phyloP scores from a whole-genome alignment of 768 basidiomycete species.

The Polyporus arcularius region DNA sequence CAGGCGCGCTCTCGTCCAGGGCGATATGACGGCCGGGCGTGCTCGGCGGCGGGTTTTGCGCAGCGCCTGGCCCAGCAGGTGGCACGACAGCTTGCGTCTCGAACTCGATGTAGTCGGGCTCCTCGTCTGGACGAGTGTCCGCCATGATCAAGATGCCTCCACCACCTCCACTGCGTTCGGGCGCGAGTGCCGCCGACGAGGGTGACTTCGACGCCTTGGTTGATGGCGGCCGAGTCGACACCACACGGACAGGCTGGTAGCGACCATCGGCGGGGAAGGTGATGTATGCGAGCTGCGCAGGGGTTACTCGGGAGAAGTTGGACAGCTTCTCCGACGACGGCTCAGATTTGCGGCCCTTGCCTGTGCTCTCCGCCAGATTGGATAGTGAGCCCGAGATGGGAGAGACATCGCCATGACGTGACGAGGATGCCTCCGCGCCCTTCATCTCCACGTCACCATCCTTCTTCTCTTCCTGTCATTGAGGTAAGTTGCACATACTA shows the following conservation, averaged over 20 bases:
- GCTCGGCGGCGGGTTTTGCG: constrained; percentile 27
- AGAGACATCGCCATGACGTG: constrained; percentile 50
- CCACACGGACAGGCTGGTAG: constrained; percentile 87
- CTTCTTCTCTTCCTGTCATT: constrained; percentile 57
- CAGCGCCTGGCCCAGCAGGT: constrained; percentile 16
- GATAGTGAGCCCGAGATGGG: constrained; percentile 56
- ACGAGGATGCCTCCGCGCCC: constrained; percentile 45
- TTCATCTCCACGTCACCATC: constrained; percentile 82
- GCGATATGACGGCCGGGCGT: constrained; percentile 53
- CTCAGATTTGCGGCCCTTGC: constrained; percentile 62
- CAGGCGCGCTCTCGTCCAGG: constrained; percentile 68
- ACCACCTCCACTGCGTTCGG: constrained; percentile 73
- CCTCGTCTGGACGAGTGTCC: constrained; percentile 71
- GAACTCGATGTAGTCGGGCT: constrained; percentile 72
- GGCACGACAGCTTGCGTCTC: constrained; percentile 34
- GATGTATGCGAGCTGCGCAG: constrained; percentile 83
- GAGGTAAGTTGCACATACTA: neutral
- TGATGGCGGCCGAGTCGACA: constrained; percentile 46
- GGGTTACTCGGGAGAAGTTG: constrained; percentile 93
- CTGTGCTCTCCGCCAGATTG: constrained; percentile 42
- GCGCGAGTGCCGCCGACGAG: constrained; percentile 34
- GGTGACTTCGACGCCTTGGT: constrained; percentile 19
- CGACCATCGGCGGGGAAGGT: constrained; percentile 77
- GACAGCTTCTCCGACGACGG: constrained; percentile 71
- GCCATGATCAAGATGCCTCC: constrained; percentile 86